A percentile compares a stretch with the other conserved stretches of the same genome.
Evolutionary conservation across 352 stramenopile genomes (phyloP).

Genomic region (Stephanocyclus meneghinianus): DNA sequence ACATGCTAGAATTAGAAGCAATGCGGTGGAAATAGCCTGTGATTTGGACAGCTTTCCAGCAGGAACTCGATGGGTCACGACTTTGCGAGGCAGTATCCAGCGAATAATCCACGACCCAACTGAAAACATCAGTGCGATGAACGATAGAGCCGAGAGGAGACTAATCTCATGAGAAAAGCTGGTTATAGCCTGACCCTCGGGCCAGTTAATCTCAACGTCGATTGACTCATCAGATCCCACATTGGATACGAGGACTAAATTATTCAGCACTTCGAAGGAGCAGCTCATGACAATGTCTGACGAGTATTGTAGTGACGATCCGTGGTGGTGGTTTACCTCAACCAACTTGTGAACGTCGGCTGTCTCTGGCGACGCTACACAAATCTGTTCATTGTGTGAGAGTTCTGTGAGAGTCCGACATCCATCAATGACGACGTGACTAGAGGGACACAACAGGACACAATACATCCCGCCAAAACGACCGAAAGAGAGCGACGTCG

Average conservation of each 20-base stretch:
- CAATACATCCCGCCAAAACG: no score
- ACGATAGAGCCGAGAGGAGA: conserved; percentile 5
- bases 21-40: conserved; percentile 1
- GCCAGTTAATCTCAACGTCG: background rate
- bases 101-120: background rate
- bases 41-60: background rate
- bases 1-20: conserved; percentile 20
- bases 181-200: background rate
- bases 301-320: no score
- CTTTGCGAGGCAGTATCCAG: background rate
- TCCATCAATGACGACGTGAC: no score
- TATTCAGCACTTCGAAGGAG: conserved; percentile 7
- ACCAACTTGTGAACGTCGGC: no score
- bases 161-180: conserved; percentile 13
- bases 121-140: background rate
- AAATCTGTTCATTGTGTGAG: background rate
- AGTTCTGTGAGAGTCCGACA: no score
- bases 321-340: background rate
- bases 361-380: background rate
- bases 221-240: background rate
- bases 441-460: no score
- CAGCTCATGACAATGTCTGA: background rate
- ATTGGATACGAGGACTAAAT: background rate
- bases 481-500: no score
- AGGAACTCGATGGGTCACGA: background rate